Base-by-base conservation (phyloP, 495 filamentous ascomycete genomes). In the Podospora pseudopauciseta region DNA sequence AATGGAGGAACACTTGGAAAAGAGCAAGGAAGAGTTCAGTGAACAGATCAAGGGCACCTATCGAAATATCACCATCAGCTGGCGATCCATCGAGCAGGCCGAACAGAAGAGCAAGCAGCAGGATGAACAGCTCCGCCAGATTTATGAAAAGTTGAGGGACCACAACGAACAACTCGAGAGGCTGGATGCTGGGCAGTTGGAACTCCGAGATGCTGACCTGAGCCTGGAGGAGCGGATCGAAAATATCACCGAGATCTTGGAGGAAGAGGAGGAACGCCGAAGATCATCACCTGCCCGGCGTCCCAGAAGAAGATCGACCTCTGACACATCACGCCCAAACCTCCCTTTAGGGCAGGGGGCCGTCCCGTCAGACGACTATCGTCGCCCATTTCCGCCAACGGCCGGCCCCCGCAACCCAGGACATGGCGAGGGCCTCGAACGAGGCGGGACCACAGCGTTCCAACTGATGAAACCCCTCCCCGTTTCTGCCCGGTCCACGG, bases 1-100 rank as follows among this genome's bases (percentile, higher is more conserved):
- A 59, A 72, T 86, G 54, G 85, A 87, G 70, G 84, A 86, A 58
- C 73, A 81, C 20, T 71, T 85, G 15, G 84, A 87, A 57, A 85
- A 78, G 72, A 82, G 74, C 68, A 79, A 71, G 70, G 80, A 79
- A 26, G 85, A 87, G 44, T 78, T 75, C 15, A 74, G 75, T 34
- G 75, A 82, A n/a, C 82, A 85, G 58, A 75, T 85, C 68, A 84
- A 84, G 70, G 78, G 76, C 15, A 75, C 80, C 34, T 85, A 84
- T 75, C 81, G 82, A 49, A 81, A 84, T 63, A 78, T 86, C 44
- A 79, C 80, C 65, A 79, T 83, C 32, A 78, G 80, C 64, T 86
- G 83, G 83, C 75, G 79, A 34, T 81, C 81, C 16, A 80, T 87
- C 65, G 76, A 80, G 16, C 72, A 78, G 65, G 75, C 81, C 65